These are phyloP conservation scores for Psilocybe azurescens DNA, from an alignment of 768 basidiomycete species.

Conservation along the genomic window DNA sequence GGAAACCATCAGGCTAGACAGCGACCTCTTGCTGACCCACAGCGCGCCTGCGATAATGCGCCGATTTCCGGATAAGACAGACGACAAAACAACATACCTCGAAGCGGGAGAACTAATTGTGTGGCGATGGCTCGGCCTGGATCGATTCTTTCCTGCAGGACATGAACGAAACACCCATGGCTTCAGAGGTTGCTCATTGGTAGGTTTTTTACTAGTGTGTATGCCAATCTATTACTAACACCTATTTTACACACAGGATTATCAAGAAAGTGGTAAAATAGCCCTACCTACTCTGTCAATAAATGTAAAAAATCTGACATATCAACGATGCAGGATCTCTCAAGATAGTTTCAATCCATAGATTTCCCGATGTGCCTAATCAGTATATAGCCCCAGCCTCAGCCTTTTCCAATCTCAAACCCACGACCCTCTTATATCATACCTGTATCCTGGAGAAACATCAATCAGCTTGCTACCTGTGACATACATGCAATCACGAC, in stretches of 20 bases:
- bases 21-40: slow-evolving; percentile 60
- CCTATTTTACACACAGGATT: slow-evolving; percentile 69
- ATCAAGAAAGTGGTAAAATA: slow-evolving; percentile 72
- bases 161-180: slow-evolving; percentile 32
- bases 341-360: slow-evolving; percentile 58
- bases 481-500: slow-evolving; percentile 48
- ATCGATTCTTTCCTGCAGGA: slow-evolving; percentile 66
- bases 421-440: slow-evolving; percentile 59
- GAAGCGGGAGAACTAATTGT: slow-evolving; percentile 59
- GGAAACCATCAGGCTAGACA: slow-evolving; percentile 48
- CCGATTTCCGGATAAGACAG: slow-evolving; percentile 23
- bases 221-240: no score
- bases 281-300: not conserved
- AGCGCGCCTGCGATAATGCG: slow-evolving; percentile 58
- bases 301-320: no score
- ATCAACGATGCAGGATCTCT: slow-evolving; percentile 60
- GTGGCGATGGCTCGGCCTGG: slow-evolving; percentile 72
- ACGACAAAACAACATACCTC: slow-evolving; percentile 32
- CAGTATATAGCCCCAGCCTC: slow-evolving; percentile 41
- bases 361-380: slow-evolving; percentile 43
- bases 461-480: slow-evolving; percentile 52
- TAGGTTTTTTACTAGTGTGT: slow-evolving; percentile 45
- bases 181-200: slow-evolving; percentile 65
- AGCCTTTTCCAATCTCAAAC: slow-evolving; percentile 47
- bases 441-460: slow-evolving; percentile 43